Evolutionary conservation across 2,329 filamentous ascomycete species (phyloP).

Genomic region (Fusarium lateritium): DNA sequence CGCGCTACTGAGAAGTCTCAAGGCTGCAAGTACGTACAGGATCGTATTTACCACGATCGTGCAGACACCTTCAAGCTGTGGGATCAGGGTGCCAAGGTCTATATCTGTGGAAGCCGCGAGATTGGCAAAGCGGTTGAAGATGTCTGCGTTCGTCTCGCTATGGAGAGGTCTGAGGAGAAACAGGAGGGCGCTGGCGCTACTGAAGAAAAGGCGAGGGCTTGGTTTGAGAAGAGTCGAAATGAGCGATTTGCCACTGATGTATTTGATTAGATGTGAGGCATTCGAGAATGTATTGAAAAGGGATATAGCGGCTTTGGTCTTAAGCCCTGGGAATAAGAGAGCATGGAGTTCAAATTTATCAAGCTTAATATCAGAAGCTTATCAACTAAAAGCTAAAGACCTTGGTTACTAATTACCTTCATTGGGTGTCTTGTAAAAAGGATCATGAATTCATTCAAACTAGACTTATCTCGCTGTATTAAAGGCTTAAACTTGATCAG

Average conservation of each 20-base stretch:
- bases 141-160: conserved; percentile 55
- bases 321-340: too few species aligned
- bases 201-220: conserved; percentile 59
- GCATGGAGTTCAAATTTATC: too few species aligned
- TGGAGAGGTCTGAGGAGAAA: conserved; percentile 50
- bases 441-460: too few species aligned
- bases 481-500: too few species aligned
- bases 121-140: conserved; percentile 65
- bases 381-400: too few species aligned
- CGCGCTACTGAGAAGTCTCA: conserved; percentile 59
- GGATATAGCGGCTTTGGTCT: too few species aligned
- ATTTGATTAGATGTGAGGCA: conserved; percentile 62
- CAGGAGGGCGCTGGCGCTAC: conserved; percentile 46
- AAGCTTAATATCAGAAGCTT: too few species aligned
- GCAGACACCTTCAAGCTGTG: conserved; percentile 58
- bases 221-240: conserved; percentile 67
- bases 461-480: too few species aligned
- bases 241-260: conserved; percentile 73
- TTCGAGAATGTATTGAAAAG: too few species aligned
- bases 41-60: conserved; percentile 57
- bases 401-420: too few species aligned
- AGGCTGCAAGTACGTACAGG: conserved; percentile 65
- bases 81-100: conserved; percentile 67
- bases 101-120: conserved; percentile 73
- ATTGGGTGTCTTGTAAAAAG: too few species aligned